Evolutionary conservation across 176 grass and related monocot species (phyloP).

Genomic region (Zea luxurians): DNA sequence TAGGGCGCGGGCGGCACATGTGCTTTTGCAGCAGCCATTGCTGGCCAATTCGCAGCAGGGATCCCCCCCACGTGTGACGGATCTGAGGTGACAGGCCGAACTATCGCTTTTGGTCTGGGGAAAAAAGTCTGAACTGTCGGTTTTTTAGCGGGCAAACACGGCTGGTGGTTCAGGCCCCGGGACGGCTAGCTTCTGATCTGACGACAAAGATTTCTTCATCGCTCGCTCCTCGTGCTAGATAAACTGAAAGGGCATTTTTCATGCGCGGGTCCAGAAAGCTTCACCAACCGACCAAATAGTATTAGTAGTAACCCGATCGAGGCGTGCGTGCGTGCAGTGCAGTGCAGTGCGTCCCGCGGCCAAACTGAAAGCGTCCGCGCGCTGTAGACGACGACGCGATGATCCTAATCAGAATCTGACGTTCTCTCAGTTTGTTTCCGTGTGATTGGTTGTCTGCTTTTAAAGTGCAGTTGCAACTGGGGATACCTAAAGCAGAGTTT

Average conservation of each 20-base stretch:
- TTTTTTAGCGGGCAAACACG: neutral
- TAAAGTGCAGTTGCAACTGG: no score
- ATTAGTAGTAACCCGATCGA: neutral
- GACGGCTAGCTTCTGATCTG: neutral
- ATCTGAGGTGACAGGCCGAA: neutral
- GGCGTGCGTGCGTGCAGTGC: neutral
- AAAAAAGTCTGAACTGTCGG: neutral
- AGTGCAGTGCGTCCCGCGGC: neutral
- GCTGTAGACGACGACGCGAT: neutral
- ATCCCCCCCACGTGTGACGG: neutral
- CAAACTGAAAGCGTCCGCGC: neutral
- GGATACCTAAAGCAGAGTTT: no score
- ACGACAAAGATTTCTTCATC: neutral
- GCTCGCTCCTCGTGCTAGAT: neutral
- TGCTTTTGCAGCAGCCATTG: no score
- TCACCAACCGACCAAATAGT: slow-evolving; percentile 19
- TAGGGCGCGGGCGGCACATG: no score
- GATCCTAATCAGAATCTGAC: neutral
- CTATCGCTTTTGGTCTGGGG: neutral
- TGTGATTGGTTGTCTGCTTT: no score
- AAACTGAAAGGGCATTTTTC: neutral
- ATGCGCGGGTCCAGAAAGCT: neutral
- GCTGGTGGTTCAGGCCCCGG: neutral
- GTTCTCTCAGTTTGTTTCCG: neutral
- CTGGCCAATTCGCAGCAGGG: neutral